These are phyloP conservation scores for Akanthomyces dipterigenus DNA, from an alignment of 2,329 filamentous ascomycete species.

Conservation along the genomic window DNA sequence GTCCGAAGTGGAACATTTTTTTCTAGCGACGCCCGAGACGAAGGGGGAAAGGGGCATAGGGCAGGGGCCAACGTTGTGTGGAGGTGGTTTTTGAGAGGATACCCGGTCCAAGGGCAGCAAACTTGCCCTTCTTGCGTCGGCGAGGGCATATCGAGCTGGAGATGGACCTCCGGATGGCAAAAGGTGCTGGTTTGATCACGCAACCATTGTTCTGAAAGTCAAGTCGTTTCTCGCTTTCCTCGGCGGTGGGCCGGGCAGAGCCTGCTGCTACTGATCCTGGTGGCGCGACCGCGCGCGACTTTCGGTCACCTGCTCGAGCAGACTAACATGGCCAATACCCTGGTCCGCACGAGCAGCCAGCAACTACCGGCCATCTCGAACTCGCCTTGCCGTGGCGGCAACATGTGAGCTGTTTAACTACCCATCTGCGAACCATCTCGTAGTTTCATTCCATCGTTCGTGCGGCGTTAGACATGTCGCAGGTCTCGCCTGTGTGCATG, in stretches of 20 bases:
- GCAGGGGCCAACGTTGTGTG: neutral
- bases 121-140: neutral
- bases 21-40: neutral
- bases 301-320: neutral
- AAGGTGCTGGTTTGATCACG: neutral
- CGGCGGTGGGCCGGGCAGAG: neutral
- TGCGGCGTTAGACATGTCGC: constrained; percentile 11
- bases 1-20: constrained; percentile 6
- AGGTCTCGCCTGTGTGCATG: constrained; percentile 7
- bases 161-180: neutral
- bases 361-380: neutral
- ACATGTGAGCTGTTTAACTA: neutral
- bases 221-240: neutral
- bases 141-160: neutral
- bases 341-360: neutral
- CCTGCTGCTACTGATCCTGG: neutral
- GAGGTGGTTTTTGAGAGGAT: neutral
- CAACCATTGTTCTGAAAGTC: neutral
- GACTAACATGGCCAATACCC: neutral
- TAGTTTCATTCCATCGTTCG: neutral
- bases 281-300: neutral
- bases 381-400: neutral
- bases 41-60: neutral
- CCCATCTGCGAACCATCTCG: constrained; percentile 1
- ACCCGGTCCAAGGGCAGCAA: neutral